A percentile compares a stretch with the other conserved stretches of the same genome.
phyloP scores from a whole-genome alignment of 1,284 basidiomycete species.

The Irpex sp. region DNA sequence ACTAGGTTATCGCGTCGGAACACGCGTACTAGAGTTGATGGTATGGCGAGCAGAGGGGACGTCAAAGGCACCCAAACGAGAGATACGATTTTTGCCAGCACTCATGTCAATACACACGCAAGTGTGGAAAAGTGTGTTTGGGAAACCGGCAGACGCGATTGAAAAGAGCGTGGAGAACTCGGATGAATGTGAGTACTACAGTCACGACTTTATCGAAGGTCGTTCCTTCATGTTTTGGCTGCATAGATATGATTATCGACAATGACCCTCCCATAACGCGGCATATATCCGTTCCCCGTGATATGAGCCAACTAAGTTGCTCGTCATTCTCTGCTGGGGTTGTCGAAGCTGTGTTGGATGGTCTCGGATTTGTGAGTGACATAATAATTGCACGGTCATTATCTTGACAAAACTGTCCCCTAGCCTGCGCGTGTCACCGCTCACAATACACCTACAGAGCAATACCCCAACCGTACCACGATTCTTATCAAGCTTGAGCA shows the following conservation, averaged over 20 bases:
- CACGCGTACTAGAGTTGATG: conserved; percentile 78
- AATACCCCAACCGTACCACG: conserved; percentile 82
- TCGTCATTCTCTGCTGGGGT: conserved; percentile 97
- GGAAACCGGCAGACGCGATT: conserved; percentile 89
- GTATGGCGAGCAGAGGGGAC: conserved; percentile 67
- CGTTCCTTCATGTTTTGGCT: conserved; percentile 3
- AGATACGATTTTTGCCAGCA: conserved; percentile 84
- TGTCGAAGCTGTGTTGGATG: conserved; percentile 96
- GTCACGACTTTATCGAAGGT: neutral
- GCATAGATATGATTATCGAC: conserved; percentile 94
- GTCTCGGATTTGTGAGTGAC: conserved; percentile 85
- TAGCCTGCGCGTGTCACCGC: conserved; percentile 97
- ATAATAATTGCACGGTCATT: conserved; percentile 5
- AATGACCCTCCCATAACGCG: conserved; percentile 92
- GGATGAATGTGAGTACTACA: conserved; percentile 78
- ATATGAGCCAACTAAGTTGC: conserved; percentile 92
- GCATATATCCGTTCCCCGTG: conserved; percentile 90
- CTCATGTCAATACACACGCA: conserved; percentile 91
- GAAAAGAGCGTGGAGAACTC: conserved; percentile 95
- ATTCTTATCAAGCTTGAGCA: conserved; percentile 94
- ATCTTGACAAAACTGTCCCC: conserved; percentile 1
- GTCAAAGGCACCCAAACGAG: conserved; percentile 81
- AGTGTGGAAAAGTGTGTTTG: conserved; percentile 93
- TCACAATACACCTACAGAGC: conserved; percentile 84
- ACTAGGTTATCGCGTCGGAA: conserved; percentile 87